phyloP scores from a whole-genome alignment of 2,329 filamentous ascomycete genomes.

The Cladosporium cucumerinum region DNA sequence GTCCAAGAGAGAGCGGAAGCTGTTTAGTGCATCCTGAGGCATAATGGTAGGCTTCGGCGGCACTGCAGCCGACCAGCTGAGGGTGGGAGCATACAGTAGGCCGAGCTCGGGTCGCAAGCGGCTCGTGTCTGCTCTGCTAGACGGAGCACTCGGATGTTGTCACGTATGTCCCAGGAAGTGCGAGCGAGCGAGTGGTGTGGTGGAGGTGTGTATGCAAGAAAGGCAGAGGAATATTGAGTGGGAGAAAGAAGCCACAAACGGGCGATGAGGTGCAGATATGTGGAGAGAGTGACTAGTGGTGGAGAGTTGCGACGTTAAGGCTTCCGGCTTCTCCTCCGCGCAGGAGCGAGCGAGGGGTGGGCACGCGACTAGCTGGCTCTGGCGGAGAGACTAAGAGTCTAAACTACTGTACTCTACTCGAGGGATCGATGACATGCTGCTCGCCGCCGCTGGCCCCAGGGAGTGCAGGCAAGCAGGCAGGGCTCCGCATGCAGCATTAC shows the following conservation, averaged over 20 bases:
- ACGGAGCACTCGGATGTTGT: not conserved
- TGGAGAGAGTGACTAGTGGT: not conserved
- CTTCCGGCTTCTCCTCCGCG: not conserved
- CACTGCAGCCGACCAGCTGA: conserved; percentile 6
- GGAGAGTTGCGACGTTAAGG: conserved; percentile 2
- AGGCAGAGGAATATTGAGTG: not conserved
- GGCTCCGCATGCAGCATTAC: conserved; percentile 4
- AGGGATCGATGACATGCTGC: not conserved
- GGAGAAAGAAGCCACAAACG: not conserved
- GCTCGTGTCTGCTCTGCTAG: not conserved
- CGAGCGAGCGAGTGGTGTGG: not conserved
- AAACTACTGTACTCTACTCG: not conserved
- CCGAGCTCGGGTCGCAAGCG: conserved; percentile 1
- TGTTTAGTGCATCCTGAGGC: conserved; percentile 32
- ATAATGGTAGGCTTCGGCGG: conserved; percentile 21
- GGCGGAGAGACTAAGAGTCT: not conserved
- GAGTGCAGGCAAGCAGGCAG: not conserved
- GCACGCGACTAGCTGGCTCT: not conserved
- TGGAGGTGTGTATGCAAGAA: not conserved
- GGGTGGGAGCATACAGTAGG: conserved; percentile 3
- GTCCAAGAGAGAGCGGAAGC: conserved; percentile 30
- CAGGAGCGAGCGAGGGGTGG: conserved; percentile 6
- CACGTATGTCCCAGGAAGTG: not conserved
- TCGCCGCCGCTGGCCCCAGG: not conserved
- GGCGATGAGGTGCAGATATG: not conserved